These are phyloP conservation scores for Stellera chamaejasme DNA, from an alignment of 345 rosid genomes.

Conservation along the genomic window DNA sequence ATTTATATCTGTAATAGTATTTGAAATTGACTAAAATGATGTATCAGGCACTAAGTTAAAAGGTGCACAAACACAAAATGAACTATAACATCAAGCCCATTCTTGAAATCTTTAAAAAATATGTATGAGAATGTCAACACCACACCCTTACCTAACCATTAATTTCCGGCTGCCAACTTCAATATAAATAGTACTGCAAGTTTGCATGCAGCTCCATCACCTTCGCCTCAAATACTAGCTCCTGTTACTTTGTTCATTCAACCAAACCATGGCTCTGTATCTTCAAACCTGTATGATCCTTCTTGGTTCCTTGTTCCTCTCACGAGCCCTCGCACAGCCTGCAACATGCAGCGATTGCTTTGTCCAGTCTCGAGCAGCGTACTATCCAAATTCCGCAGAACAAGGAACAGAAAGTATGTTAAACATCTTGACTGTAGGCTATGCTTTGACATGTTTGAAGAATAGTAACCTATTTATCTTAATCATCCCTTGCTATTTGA, in stretches of 20 bases:
- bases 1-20: too few species aligned
- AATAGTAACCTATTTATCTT: too few species aligned
- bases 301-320: slow-evolving; percentile 14
- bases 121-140: too few species aligned
- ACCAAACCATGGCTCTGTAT: slow-evolving; percentile 26
- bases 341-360: slow-evolving; percentile 44
- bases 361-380: slow-evolving; percentile 40
- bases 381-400: slow-evolving; percentile 45
- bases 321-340: slow-evolving; percentile 28
- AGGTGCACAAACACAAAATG: too few species aligned
- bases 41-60: too few species aligned
- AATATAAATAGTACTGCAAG: slow-evolving; percentile 34
- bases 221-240: slow-evolving; percentile 11
- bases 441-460: too few species aligned
- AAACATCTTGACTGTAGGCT: neutral
- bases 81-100: too few species aligned
- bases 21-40: too few species aligned
- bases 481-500: neutral
- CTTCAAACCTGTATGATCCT: slow-evolving; percentile 17
- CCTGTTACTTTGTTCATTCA: neutral
- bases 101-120: too few species aligned
- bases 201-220: slow-evolving; percentile 17
- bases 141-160: neutral
- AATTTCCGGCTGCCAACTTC: slow-evolving; percentile 4
- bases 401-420: slow-evolving; percentile 51